Conservation (phyloP, 805 yeast genomes). For the Metschnikowia vanudenii region DNA sequence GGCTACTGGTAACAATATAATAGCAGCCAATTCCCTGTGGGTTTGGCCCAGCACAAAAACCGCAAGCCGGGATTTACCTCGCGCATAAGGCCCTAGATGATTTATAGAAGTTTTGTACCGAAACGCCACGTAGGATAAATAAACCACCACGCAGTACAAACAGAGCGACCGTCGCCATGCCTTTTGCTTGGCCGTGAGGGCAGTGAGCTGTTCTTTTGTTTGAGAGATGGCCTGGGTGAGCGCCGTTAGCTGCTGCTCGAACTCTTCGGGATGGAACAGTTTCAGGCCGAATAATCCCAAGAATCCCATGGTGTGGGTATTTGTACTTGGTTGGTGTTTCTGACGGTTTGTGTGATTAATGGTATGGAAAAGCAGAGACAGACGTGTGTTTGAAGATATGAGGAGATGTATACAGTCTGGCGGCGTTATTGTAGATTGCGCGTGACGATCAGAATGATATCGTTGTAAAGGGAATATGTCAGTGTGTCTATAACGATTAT, state of each 20-base stretch:
- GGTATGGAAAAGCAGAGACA: too few relatives aligned
- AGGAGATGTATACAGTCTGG: too few relatives aligned
- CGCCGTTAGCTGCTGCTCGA: constrained; percentile 42
- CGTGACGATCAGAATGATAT: too few relatives aligned
- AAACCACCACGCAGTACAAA: constrained; percentile 22
- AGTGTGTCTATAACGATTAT: too few relatives aligned
- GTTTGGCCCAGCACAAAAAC: constrained; percentile 29
- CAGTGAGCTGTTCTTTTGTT: constrained; percentile 24
- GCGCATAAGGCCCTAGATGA: constrained; percentile 13
- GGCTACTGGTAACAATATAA: constrained; percentile 27
- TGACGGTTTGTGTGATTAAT: too few relatives aligned
- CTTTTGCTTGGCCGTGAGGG: constrained; percentile 17
- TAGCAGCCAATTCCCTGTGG: constrained; percentile 15
- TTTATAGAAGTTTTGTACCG: constrained; percentile 19
- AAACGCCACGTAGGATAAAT: constrained; percentile 24
- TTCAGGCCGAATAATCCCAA: constrained; percentile 19
- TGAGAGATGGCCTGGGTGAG: constrained; percentile 35
- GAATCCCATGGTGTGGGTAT: constrained; percentile 16
- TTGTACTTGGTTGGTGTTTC: neutral
- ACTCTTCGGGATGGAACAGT: constrained; percentile 41
- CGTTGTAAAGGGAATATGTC: too few relatives aligned
- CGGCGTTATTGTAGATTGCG: too few relatives aligned
- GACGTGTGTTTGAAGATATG: too few relatives aligned
- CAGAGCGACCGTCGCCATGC: constrained; percentile 19
- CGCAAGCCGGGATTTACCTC: constrained; percentile 21